Conservation (phyloP, 2,329 filamentous ascomycete genomes). For the Aspergillus viridinutans region DNA sequence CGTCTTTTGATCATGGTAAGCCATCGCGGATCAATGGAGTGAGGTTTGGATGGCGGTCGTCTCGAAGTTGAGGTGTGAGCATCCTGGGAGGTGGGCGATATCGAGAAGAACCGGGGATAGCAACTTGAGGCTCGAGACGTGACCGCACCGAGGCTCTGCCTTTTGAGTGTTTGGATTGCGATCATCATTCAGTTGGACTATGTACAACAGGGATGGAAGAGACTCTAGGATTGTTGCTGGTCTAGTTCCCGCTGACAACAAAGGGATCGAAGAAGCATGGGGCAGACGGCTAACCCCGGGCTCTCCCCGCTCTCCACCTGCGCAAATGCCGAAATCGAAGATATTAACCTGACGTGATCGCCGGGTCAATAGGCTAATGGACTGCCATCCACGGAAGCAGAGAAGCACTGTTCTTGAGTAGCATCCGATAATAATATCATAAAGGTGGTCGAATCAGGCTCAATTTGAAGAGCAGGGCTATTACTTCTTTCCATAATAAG, state of each 20-base stretch:
- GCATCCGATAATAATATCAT: neutral
- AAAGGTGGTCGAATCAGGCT: neutral
- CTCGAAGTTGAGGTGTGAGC: conserved; percentile 9
- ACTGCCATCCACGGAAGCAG: neutral
- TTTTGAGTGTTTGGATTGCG: conserved; percentile 12
- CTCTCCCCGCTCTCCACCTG: neutral
- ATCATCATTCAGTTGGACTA: conserved; percentile 17
- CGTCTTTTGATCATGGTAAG: conserved; percentile 63
- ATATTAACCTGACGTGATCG: neutral
- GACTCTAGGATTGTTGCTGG: neutral
- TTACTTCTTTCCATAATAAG: neutral
- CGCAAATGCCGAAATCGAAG: neutral
- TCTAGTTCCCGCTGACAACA: neutral
- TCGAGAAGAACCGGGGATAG: conserved; percentile 18
- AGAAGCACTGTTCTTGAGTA: neutral
- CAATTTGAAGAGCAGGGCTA: neutral
- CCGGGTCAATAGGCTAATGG: too few relatives aligned
- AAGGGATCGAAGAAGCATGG: neutral
- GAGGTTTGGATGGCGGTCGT: conserved; percentile 18
- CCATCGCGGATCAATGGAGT: conserved; percentile 57
- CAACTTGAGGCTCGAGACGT: conserved; percentile 4
- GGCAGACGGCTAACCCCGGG: neutral
- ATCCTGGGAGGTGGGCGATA: conserved; percentile 14
- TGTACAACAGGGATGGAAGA: neutral
- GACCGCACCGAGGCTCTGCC: conserved; percentile 16